A percentile compares a stretch with the other conserved stretches of the same genome.
Conservation (phyloP, 2,329 filamentous ascomycete species). For the Nothophoma quercina region DNA sequence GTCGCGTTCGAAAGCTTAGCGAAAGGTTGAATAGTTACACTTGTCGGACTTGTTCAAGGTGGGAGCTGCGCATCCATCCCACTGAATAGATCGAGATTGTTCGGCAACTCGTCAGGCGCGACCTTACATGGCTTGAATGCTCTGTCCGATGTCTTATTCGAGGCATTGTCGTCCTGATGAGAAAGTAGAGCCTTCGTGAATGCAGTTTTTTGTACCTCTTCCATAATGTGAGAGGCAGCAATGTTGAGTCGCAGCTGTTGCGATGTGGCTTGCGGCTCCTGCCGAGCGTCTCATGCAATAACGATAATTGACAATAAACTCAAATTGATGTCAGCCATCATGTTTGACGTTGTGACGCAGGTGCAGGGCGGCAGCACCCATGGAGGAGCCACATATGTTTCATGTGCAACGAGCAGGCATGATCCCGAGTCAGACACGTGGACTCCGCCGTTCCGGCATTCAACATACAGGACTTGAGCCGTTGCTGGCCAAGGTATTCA, state of each 20-base stretch:
- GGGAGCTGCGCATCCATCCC: too few relatives aligned
- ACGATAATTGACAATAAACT: conserved; percentile 12
- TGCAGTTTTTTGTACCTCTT: too few relatives aligned
- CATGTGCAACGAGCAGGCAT: conserved; percentile 16
- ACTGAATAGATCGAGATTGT: too few relatives aligned
- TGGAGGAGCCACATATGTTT: conserved; percentile 8
- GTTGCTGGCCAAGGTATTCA: not conserved
- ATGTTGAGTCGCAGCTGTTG: not conserved
- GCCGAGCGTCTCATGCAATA: conserved; percentile 6
- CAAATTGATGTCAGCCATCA: conserved; percentile 5
- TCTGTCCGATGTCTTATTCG: too few relatives aligned
- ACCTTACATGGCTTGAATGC: too few relatives aligned
- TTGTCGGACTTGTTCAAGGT: too few relatives aligned
- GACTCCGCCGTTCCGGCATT: conserved; percentile 7
- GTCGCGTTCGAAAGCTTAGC: too few relatives aligned
- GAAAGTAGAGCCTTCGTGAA: too few relatives aligned
- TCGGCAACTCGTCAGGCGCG: too few relatives aligned
- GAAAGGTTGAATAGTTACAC: too few relatives aligned
- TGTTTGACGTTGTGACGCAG: conserved; percentile 7
- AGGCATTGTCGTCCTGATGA: not conserved
- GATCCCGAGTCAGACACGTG: conserved; percentile 19
- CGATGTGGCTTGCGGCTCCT: conserved; percentile 9
- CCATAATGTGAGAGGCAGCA: too few relatives aligned
- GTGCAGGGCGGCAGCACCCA: conserved; percentile 8
- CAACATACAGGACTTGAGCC: conserved; percentile 3